phyloP scores from a whole-genome alignment of 2,329 filamentous ascomycete species.

The Sarocladium strictum region DNA sequence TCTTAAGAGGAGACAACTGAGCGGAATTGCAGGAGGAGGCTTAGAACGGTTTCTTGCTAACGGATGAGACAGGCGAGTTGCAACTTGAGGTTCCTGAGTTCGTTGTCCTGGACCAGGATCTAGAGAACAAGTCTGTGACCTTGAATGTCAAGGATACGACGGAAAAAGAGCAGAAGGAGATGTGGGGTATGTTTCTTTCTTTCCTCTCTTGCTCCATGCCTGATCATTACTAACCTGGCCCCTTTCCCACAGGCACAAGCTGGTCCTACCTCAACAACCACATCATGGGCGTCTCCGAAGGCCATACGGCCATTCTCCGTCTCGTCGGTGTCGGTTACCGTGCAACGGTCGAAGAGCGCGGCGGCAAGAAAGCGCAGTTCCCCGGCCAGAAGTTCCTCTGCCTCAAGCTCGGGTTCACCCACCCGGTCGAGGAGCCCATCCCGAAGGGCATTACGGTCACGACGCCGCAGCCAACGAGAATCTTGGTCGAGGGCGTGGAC shows the following conservation, averaged over 20 bases:
- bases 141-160: constrained; percentile 65
- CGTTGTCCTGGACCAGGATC: constrained; percentile 64
- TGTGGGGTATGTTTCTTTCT: constrained; percentile 70
- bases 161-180: constrained; percentile 73
- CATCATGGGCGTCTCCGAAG: constrained; percentile 91
- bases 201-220: constrained; percentile 2
- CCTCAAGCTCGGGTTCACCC: constrained; percentile 93
- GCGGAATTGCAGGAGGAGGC: too few relatives aligned
- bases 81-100: constrained; percentile 75
- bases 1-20: too few relatives aligned
- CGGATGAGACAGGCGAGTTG: constrained; percentile 54
- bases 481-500: constrained; percentile 82
- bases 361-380: constrained; percentile 61
- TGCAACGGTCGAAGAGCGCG: constrained; percentile 74
- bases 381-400: constrained; percentile 83
- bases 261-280: constrained; percentile 87
- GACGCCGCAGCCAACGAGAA: constrained; percentile 83
- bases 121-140: constrained; percentile 53
- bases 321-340: constrained; percentile 95
- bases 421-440: constrained; percentile 85
- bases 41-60: constrained; percentile 10
- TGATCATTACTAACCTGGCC: constrained; percentile 14
- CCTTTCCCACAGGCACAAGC: constrained; percentile 60
- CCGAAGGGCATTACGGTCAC: constrained; percentile 79
- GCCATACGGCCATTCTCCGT: constrained; percentile 86